Conservation (phyloP, 345 rosid species). For the Orychophragmus violaceus region DNA sequence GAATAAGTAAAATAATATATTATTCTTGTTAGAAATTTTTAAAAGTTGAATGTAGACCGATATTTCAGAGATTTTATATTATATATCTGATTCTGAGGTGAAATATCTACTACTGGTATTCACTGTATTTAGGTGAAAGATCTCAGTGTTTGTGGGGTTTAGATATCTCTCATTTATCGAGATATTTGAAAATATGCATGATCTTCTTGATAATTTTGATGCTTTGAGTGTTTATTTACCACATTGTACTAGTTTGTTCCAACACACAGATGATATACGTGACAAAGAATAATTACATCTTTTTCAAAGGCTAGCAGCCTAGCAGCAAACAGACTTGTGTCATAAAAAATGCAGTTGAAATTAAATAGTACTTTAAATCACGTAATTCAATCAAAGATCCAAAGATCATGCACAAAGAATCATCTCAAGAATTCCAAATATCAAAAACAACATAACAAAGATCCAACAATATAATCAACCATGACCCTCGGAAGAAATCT, state of each 20-base stretch:
- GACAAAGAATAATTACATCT: constrained; percentile 1
- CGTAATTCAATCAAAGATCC: constrained; percentile 18
- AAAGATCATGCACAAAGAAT: constrained; percentile 29
- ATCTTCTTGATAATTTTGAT: neutral
- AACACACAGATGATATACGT: neutral
- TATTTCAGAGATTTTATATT: too few species aligned
- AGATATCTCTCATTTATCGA: neutral
- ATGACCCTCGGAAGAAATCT: neutral
- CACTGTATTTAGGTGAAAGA: neutral
- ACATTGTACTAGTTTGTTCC: neutral
- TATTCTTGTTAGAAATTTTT: neutral
- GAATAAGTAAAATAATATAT: neutral
- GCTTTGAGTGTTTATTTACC: neutral
- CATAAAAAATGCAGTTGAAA: constrained; percentile 10
- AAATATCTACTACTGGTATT: neutral
- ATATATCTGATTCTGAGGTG: neutral
- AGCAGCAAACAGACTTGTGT: constrained; percentile 14
- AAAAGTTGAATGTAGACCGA: neutral
- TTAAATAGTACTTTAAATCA: constrained; percentile 5
- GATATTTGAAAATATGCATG: constrained; percentile 4
- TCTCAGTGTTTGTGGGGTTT: neutral
- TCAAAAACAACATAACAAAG: constrained; percentile 13
- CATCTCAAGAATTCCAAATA: constrained; percentile 22
- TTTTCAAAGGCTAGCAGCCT: neutral
- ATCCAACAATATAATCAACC: constrained; percentile 11